Evolutionary conservation across 2,329 filamentous ascomycete genomes (phyloP).

Genomic region (Emmonsiellopsis sp.): DNA sequence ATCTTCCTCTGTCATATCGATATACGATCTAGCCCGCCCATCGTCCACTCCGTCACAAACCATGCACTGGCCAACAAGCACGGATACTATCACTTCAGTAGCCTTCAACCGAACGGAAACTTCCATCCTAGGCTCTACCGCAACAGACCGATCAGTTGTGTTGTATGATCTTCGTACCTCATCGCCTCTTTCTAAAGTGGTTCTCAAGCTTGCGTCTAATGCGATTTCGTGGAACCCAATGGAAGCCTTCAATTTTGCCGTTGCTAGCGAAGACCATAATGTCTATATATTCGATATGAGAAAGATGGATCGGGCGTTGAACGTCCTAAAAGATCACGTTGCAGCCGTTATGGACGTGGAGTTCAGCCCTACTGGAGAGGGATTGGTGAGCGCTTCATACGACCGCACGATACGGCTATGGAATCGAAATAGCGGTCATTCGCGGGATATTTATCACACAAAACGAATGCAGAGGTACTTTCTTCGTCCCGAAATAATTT

Average conservation of each 20-base stretch:
- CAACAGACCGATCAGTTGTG: constrained; percentile 75
- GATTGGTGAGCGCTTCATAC: constrained; percentile 83
- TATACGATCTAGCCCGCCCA: constrained; percentile 79
- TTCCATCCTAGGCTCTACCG: constrained; percentile 75
- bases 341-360: constrained; percentile 93
- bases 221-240: constrained; percentile 88
- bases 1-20: constrained; percentile 66
- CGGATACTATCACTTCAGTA: constrained; percentile 82
- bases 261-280: constrained; percentile 92
- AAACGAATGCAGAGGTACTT: constrained; percentile 79
- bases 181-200: constrained; percentile 69
- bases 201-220: constrained; percentile 76
- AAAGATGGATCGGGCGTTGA: constrained; percentile 76
- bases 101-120: constrained; percentile 93
- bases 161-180: constrained; percentile 88
- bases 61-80: constrained; percentile 75
- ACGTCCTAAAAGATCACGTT: constrained; percentile 84
- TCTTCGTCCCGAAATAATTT: not conserved
- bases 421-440: constrained; percentile 71
- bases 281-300: constrained; percentile 90
- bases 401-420: constrained; percentile 83
- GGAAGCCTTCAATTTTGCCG: constrained; percentile 91
- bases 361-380: constrained; percentile 88
- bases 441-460: constrained; percentile 90
- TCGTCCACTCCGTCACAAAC: constrained; percentile 70